Base-by-base conservation (phyloP, 768 basidiomycete species). In the Tulasnella sp. region DNA sequence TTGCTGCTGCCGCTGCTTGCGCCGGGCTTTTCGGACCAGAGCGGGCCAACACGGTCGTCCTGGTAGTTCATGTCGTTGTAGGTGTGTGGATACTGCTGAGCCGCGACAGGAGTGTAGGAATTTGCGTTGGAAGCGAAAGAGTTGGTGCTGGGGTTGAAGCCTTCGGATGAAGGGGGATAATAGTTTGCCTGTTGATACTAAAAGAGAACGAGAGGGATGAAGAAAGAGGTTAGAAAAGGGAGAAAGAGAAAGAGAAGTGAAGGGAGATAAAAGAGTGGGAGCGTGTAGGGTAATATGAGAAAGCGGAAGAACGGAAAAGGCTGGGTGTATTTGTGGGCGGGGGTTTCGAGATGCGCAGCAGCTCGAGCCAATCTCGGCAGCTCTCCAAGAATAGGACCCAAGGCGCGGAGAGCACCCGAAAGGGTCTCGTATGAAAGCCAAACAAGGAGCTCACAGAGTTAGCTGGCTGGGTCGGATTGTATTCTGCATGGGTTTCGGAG, bases 141-240 rank as follows among this genome's bases (percentile, higher is more conserved):
- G 31, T 40, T 40, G 44, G 50, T 31, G 50, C 64, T 42, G n/a
- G 48, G 77, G 40, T 69, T 41, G 24, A 58, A 37, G 5, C 14
- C 14, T 20, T 72, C 78, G 40, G 40, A 40, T 41, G 79, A 58
- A 73, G 79, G 79, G 31, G 79, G 74, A 50, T 80, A 80, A 20
- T 69, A 34, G 6, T 69, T 28, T 28, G 64, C n/a, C 34, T 69
- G 64, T 37, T 60, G 58, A 37, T 18, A 37, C 48, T 76, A 76
- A 58, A 76, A 48, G 46, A 76, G 76, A 76, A n/a, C 7, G 48
- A 44, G 28, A 22, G 42, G 24, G 11, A n/a, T 37, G 46, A 46
- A 14, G 16, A 18, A 46, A 11, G 18, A 4, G 3, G 16, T 20
- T 50, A 58, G 9, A 7, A 34, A 76, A n/a, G 58, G 40, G n/a